Percentiles rank a stretch among this genome's conserved stretches.
Conservation (phyloP, 2,329 filamentous ascomycete species). For the Colletotrichum spinosum region DNA sequence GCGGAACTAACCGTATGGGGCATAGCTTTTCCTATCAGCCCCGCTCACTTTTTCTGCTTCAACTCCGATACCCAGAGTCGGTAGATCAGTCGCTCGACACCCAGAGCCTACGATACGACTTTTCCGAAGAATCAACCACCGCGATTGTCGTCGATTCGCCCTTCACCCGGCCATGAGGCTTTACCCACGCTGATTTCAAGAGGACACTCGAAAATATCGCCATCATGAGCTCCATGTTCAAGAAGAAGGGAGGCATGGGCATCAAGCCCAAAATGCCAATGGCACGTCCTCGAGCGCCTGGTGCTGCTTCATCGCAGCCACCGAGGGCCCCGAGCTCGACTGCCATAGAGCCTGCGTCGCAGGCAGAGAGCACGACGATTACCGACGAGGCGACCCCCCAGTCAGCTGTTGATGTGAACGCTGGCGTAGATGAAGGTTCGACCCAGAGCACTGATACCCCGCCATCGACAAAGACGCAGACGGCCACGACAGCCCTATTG, state of each 20-base stretch:
- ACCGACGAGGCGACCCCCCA: not conserved
- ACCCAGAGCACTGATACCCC: slow-evolving; percentile 20
- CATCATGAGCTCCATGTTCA: slow-evolving; percentile 75
- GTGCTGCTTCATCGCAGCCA: slow-evolving; percentile 50
- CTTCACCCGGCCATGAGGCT: slow-evolving; percentile 11
- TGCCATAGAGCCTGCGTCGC: slow-evolving; percentile 16
- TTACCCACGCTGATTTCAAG: slow-evolving; percentile 9
- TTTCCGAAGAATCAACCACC: slow-evolving; percentile 4
- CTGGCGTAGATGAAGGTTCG: slow-evolving; percentile 1
- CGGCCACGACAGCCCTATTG: not conserved
- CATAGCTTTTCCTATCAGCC: slow-evolving; percentile 45
- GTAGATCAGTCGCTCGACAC: slow-evolving; percentile 16
- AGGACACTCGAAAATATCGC: slow-evolving; percentile 12
- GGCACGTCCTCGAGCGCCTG: slow-evolving; percentile 62
- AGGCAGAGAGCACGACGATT: not conserved
- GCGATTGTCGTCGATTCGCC: not conserved
- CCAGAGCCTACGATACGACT: slow-evolving; percentile 13
- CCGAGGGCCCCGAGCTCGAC: slow-evolving; percentile 41
- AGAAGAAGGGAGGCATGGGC: slow-evolving; percentile 70
- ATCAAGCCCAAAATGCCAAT: slow-evolving; percentile 78
- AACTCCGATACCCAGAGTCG: slow-evolving; percentile 4
- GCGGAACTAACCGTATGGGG: slow-evolving; percentile 46
- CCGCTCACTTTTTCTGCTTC: slow-evolving; percentile 31
- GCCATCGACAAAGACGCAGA: slow-evolving; percentile 21
- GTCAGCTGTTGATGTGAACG: not conserved